A percentile compares a stretch with the other conserved stretches of the same genome.
Evolutionary conservation across 306 rosid genomes (phyloP).

Genomic region (Pachyrhizus erosus): DNA sequence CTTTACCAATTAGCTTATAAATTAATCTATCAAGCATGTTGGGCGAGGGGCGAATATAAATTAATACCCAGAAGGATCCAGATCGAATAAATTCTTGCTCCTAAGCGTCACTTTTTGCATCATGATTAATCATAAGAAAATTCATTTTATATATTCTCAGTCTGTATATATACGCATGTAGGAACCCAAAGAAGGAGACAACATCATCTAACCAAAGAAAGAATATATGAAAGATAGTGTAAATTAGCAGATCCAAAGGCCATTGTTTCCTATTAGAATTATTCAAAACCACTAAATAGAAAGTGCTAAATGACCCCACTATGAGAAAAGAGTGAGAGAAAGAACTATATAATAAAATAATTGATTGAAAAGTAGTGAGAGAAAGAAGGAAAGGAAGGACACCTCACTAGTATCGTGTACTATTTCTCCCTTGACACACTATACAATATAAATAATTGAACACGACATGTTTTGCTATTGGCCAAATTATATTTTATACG

Average conservation of each 20-base stretch:
- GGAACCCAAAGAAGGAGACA: slow-evolving; percentile 60
- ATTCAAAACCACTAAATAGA: slow-evolving; percentile 45
- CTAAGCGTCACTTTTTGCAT: slow-evolving; percentile 23
- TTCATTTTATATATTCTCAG: slow-evolving; percentile 10
- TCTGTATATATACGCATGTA: slow-evolving; percentile 44
- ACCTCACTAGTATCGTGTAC: slow-evolving; percentile 39
- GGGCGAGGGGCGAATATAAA: slow-evolving; percentile 1
- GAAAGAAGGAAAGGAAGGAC: background rate
- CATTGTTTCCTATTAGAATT: slow-evolving; percentile 29
- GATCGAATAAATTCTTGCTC: slow-evolving; percentile 30
- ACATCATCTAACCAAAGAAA: slow-evolving; percentile 49
- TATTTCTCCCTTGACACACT: slow-evolving; percentile 22
- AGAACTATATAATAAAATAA: background rate
- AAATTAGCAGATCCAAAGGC: slow-evolving; percentile 37
- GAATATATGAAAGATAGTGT: slow-evolving; percentile 24
- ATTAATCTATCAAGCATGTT: slow-evolving; percentile 7
- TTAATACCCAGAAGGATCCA: slow-evolving; percentile 29
- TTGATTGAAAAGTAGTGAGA: background rate
- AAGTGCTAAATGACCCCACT: slow-evolving; percentile 62
- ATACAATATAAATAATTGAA: slow-evolving; percentile 28
- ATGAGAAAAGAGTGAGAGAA: slow-evolving; percentile 25
- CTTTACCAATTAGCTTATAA: slow-evolving; percentile 13
- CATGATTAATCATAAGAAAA: slow-evolving; percentile 52
- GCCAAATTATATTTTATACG: slow-evolving; percentile 12
- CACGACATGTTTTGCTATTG: slow-evolving; percentile 28